phyloP scores from a whole-genome alignment of 2,329 filamentous ascomycete species.

The Phaeosphaeria sp. region DNA sequence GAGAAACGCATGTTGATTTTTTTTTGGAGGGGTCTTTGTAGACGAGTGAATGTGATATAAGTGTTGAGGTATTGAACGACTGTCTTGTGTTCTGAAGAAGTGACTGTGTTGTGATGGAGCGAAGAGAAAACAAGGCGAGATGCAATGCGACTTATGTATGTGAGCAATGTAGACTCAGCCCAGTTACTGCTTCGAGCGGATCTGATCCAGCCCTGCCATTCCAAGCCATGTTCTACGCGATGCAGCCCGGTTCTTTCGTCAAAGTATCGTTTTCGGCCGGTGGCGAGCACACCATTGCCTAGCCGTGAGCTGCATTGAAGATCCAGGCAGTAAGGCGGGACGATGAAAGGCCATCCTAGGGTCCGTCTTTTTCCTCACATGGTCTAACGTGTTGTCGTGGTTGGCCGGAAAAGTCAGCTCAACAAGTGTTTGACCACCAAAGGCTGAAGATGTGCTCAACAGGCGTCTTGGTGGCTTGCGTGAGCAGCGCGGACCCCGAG shows the following conservation, averaged over 20 bases:
- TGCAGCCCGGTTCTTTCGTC: conserved; percentile 4
- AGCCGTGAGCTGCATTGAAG: conserved; percentile 2
- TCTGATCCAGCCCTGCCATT: conserved; percentile 2
- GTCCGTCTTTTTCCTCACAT: conserved; percentile 2
- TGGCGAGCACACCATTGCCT: conserved; percentile 1
- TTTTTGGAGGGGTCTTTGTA: neutral
- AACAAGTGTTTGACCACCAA: neutral
- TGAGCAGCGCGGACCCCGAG: neutral
- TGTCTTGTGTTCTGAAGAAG: neutral
- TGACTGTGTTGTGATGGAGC: neutral
- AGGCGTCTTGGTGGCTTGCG: conserved; percentile 5
- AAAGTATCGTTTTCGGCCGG: conserved; percentile 2
- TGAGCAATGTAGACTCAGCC: neutral
- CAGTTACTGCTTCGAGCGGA: neutral
- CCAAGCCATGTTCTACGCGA: conserved; percentile 2
- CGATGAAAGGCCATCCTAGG: neutral
- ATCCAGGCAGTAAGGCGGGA: neutral
- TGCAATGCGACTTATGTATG: neutral
- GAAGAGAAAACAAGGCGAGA: neutral
- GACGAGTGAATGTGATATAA: neutral
- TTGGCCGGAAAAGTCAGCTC: conserved; percentile 4
- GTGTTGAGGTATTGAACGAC: neutral
- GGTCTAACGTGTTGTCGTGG: neutral
- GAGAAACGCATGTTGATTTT: conserved; percentile 20
- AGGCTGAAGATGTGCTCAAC: conserved; percentile 3